Percentiles rank a stretch among this genome's conserved stretches.
Evolutionary conservation across 805 yeast species (phyloP).

Genomic region (Yarrowia osloensis): DNA sequence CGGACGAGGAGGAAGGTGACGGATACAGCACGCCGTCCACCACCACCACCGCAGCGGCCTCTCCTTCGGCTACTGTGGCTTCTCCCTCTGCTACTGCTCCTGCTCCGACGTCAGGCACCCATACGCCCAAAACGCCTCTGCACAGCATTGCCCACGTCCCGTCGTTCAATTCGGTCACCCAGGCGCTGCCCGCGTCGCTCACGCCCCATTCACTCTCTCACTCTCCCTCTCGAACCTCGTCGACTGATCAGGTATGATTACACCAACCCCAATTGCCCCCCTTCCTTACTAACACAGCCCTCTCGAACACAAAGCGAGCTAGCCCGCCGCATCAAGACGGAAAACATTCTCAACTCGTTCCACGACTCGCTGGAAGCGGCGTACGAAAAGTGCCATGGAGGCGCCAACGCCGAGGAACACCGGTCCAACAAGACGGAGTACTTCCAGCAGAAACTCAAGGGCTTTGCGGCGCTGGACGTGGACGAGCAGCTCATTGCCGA

Average conservation of each 20-base stretch:
- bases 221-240: background rate
- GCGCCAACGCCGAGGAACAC: constrained; percentile 22
- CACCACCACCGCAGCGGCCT: background rate
- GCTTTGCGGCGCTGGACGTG: constrained; percentile 24
- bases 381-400: constrained; percentile 28
- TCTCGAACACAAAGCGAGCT: constrained; percentile 20
- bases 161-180: background rate
- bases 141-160: background rate
- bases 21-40: background rate
- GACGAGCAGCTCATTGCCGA: constrained; percentile 42
- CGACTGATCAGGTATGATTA: constrained; percentile 1
- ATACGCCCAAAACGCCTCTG: background rate
- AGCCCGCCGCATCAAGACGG: constrained; percentile 16
- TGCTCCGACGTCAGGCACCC: background rate
- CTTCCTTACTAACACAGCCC: constrained; percentile 23
- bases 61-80: background rate
- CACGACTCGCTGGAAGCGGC: constrained; percentile 30
- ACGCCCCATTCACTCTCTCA: background rate
- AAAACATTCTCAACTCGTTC: constrained; percentile 25
- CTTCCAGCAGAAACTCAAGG: constrained; percentile 30
- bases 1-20: background rate
- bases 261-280: no score
- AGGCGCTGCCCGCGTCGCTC: background rate
- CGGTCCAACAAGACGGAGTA: constrained; percentile 21
- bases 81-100: background rate